Conservation (phyloP, 306 rosid genomes). For the Acacia crassicarpa region DNA sequence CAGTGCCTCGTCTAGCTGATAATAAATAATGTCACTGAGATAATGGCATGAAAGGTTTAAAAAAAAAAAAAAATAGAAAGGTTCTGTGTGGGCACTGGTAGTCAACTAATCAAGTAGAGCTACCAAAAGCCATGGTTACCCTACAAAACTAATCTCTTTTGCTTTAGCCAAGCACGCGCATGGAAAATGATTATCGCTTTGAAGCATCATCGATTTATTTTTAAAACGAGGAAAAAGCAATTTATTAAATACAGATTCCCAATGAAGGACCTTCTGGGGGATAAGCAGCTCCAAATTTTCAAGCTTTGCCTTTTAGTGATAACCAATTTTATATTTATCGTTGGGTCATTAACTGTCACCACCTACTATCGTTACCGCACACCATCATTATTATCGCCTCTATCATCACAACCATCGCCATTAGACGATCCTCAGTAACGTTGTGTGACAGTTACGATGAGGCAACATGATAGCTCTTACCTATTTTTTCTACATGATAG, state of each 20-base stretch:
- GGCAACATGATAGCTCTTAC: too few relatives aligned
- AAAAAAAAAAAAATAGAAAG: too few relatives aligned
- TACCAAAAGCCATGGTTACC: neutral
- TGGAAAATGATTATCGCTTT: slow-evolving; percentile 36
- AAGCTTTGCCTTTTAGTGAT: slow-evolving; percentile 15
- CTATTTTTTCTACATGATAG: too few relatives aligned
- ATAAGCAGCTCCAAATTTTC: slow-evolving; percentile 41
- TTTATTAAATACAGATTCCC: slow-evolving; percentile 50
- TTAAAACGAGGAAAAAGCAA: slow-evolving; percentile 28
- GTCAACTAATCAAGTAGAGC: neutral
- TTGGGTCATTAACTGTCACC: too few relatives aligned
- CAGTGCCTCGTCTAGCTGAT: neutral
- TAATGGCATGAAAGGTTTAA: too few relatives aligned
- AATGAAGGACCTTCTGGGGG: slow-evolving; percentile 53
- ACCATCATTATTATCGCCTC: too few relatives aligned
- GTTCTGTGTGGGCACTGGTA: neutral
- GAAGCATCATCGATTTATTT: slow-evolving; percentile 17
- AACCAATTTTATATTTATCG: neutral
- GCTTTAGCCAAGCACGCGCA: slow-evolving; percentile 34
- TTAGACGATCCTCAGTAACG: too few relatives aligned
- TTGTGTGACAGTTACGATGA: too few relatives aligned
- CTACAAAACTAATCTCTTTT: slow-evolving; percentile 2
- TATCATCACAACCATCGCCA: too few relatives aligned
- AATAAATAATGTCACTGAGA: neutral
- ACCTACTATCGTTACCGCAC: too few relatives aligned